Percentiles rank a stretch among this genome's conserved stretches.
These are phyloP conservation scores for Gardenia jasminoides DNA, from an alignment of 257 asterid species.

Conservation along the genomic window DNA sequence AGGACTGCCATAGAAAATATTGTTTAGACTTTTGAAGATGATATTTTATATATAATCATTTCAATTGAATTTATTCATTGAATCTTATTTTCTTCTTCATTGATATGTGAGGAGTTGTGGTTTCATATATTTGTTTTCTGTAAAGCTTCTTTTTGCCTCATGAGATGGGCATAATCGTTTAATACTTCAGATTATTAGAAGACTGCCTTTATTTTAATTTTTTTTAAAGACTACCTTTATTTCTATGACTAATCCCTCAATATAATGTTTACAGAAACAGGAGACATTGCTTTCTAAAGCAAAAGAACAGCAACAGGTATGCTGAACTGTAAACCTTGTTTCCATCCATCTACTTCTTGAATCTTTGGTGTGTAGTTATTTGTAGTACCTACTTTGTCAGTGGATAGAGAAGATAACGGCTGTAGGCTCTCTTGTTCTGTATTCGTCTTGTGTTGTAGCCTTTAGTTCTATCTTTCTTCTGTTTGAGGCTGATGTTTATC, in stretches of 20 bases:
- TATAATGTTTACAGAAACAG: conserved; percentile 57
- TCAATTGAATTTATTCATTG: background rate
- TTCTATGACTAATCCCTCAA: background rate
- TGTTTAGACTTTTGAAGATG: background rate
- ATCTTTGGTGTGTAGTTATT: background rate
- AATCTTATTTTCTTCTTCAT: background rate
- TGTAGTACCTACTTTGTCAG: background rate
- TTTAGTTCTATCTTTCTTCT: background rate
- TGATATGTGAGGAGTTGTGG: background rate
- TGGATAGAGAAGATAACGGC: background rate
- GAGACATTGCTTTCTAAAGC: conserved; percentile 64
- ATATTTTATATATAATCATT: background rate
- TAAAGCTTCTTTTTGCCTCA: background rate
- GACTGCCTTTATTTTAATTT: background rate
- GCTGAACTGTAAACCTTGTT: conserved; percentile 17
- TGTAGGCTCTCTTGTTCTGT: background rate
- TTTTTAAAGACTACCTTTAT: background rate
- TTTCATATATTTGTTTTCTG: background rate
- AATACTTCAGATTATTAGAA: background rate
- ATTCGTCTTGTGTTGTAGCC: too few relatives aligned
- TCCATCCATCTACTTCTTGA: background rate
- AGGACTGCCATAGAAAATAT: background rate
- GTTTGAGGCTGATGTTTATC: background rate
- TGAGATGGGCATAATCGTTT: background rate
- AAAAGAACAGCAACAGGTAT: conserved; percentile 74